Percentiles rank a stretch among this genome's conserved stretches.
Evolutionary conservation across 768 basidiomycete genomes (phyloP).

Genomic region (Lactarius tabidus): DNA sequence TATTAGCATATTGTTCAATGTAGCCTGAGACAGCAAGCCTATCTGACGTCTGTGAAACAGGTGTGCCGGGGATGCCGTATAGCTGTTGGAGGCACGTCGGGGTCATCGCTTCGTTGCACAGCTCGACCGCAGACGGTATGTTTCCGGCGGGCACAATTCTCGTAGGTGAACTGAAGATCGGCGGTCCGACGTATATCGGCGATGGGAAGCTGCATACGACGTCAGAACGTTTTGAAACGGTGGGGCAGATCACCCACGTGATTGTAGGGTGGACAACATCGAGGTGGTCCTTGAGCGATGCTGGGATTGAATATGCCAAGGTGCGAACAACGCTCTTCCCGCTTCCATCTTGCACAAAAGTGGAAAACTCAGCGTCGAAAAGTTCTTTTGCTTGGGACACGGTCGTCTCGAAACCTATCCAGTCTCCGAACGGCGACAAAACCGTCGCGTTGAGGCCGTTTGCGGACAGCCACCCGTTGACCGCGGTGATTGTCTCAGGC

Average conservation of each 20-base stretch:
- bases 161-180: not conserved
- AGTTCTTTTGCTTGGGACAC: conserved; percentile 24
- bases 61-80: conserved; percentile 27
- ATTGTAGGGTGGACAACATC: conserved; percentile 26
- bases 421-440: conserved; percentile 27
- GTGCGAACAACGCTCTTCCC: conserved; percentile 24
- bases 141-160: not conserved
- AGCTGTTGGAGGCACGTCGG: conserved; percentile 25
- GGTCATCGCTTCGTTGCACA: conserved; percentile 7
- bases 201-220: conserved; percentile 4
- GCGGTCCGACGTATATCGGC: not conserved
- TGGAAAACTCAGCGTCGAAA: conserved; percentile 24
- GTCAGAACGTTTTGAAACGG: not conserved
- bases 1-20: conserved; percentile 23
- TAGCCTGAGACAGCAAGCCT: conserved; percentile 26
- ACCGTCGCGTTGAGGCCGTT: conserved; percentile 21
- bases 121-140: not conserved
- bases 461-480: conserved; percentile 14
- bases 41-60: conserved; percentile 22
- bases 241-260: conserved; percentile 2
- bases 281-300: conserved; percentile 20
- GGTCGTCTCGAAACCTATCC: conserved; percentile 29
- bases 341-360: conserved; percentile 20
- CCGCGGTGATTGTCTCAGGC: conserved; percentile 13
- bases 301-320: conserved; percentile 27